Evolutionary conservation across 129 eudicot genomes (phyloP).

Genomic region (Arctium lappa): DNA sequence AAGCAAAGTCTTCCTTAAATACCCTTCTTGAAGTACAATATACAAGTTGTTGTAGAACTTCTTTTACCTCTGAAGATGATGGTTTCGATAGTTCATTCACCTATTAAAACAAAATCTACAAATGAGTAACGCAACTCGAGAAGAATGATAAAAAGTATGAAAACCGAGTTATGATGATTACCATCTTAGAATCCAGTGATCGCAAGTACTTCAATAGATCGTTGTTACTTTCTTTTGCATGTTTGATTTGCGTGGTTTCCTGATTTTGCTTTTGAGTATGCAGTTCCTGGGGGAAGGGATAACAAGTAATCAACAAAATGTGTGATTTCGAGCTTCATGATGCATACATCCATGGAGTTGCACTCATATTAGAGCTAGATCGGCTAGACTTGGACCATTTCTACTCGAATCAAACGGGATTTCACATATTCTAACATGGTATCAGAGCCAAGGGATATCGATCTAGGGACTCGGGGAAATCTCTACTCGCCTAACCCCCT

Average conservation of each 20-base stretch:
- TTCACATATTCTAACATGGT: background rate
- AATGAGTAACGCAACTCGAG: background rate
- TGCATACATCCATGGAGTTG: background rate
- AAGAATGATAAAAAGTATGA: background rate
- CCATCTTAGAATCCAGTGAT: conserved; percentile 63
- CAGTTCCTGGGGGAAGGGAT: conserved; percentile 38
- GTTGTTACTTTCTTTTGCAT: conserved; percentile 37
- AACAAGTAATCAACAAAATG: background rate
- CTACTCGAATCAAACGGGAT: background rate
- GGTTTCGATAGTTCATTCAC: conserved; percentile 67
- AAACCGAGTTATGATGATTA: conserved; percentile 9
- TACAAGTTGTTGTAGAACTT: conserved; percentile 63
- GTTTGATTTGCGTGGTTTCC: conserved; percentile 39
- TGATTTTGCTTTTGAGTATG: conserved; percentile 32
- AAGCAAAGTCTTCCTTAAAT: conserved; percentile 37
- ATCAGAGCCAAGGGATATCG: no score
- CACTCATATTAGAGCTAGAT: background rate
- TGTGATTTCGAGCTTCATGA: background rate
- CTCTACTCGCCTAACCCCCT: no score
- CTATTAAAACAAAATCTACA: conserved; percentile 23
- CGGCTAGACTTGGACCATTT: background rate
- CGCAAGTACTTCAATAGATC: conserved; percentile 54
- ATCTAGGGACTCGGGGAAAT: no score
- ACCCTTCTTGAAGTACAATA: conserved; percentile 33
- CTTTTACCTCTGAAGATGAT: conserved; percentile 66